Conservation (phyloP, 2,329 filamentous ascomycete genomes). For the Cladosporium sp. region DNA sequence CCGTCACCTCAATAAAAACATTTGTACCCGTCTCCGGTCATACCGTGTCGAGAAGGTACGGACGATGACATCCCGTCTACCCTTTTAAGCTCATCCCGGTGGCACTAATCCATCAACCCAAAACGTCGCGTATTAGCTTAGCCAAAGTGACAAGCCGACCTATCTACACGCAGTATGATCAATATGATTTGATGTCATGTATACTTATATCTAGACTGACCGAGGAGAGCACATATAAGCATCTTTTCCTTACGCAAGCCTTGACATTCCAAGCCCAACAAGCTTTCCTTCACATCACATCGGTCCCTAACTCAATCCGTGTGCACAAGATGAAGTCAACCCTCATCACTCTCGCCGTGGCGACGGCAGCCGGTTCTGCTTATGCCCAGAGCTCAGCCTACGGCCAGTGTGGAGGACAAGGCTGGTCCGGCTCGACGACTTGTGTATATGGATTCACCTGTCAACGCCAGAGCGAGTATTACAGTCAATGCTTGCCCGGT, state of each 20-base stretch:
- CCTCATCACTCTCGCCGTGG: constrained; percentile 25
- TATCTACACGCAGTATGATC: background rate
- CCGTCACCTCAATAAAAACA: background rate
- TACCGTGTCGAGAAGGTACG: background rate
- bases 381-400: constrained; percentile 24
- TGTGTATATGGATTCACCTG: constrained; percentile 37
- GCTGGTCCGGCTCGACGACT: constrained; percentile 33
- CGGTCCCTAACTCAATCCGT: constrained; percentile 11
- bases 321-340: constrained; percentile 28
- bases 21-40: background rate
- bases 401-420: constrained; percentile 32
- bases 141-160: constrained; percentile 5
- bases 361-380: constrained; percentile 22
- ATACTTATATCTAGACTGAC: background rate
- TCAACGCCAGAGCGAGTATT: constrained; percentile 31
- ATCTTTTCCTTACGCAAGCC: background rate
- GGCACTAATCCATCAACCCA: constrained; percentile 1
- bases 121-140: constrained; percentile 18
- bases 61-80: constrained; percentile 6
- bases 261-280: background rate
- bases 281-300: background rate
- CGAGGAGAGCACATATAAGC: background rate
- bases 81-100: constrained; percentile 15
- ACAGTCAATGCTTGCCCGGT: constrained; percentile 35
- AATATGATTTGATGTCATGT: background rate